These are phyloP conservation scores for Colletotrichum agaves DNA, from an alignment of 2,329 filamentous ascomycete species.

Conservation along the genomic window DNA sequence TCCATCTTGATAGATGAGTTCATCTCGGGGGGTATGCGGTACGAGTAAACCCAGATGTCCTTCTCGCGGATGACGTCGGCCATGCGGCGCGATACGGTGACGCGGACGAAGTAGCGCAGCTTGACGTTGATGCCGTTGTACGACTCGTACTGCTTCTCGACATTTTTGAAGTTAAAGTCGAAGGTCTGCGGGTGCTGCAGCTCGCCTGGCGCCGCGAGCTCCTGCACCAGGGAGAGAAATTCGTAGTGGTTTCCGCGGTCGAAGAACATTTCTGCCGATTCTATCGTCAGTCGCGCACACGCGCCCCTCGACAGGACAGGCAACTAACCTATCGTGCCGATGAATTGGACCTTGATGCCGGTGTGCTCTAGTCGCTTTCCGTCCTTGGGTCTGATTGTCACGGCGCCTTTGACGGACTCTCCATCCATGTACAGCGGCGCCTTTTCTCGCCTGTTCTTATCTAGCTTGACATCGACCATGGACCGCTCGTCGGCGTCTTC, in stretches of 20 bases:
- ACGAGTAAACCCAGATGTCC: constrained; percentile 99
- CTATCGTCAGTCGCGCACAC: constrained; percentile 21
- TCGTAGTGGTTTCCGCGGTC: constrained; percentile 99
- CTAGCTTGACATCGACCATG: constrained; percentile 97
- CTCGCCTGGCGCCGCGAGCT: constrained; percentile 95
- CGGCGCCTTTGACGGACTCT: constrained; percentile 95
- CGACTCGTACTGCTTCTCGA: constrained; percentile 99
- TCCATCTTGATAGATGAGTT: constrained; percentile 99
- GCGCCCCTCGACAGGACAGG: background rate
- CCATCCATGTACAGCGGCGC: constrained; percentile 97
- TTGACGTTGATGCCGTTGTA: constrained; percentile 99
- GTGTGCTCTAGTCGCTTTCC: constrained; percentile 98
- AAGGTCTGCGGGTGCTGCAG: constrained; percentile 98
- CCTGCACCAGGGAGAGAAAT: constrained; percentile 96
- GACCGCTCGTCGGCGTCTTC: constrained; percentile 93
- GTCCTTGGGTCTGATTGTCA: constrained; percentile 96
- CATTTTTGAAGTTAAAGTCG: constrained; percentile 99
- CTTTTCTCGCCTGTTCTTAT: constrained; percentile 97
- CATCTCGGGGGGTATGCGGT: constrained; percentile 96
- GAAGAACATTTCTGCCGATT: constrained; percentile 92
- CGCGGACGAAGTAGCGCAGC: constrained; percentile 96
- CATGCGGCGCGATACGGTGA: constrained; percentile 96
- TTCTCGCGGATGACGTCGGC: constrained; percentile 98
- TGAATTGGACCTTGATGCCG: constrained; percentile 99
- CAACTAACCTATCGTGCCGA: constrained; percentile 89